Base-by-base conservation (phyloP, 1,284 basidiomycete genomes). In the Leccinum variabile region DNA sequence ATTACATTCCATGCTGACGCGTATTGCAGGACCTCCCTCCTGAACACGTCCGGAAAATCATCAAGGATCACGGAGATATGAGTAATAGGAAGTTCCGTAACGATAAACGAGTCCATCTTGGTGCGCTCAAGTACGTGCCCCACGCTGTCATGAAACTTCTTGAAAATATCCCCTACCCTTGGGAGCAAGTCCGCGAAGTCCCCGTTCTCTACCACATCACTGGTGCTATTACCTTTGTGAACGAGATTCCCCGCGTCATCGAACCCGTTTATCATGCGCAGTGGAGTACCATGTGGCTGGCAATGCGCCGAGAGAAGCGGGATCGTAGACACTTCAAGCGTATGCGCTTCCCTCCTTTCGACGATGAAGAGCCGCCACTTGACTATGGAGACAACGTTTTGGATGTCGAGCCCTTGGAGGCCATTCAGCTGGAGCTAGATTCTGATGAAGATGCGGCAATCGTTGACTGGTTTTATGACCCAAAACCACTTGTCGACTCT, bases 341-440 rank as follows among this genome's bases (percentile, higher is more conserved):
- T 59, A 99, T 99, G 96, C 90, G 97, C n/a, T 99, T 99, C 81
- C 97, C 97, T 41, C 97, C 97, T 0, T 99, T 99, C 72, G 97
- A 99, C 72, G 97, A 99, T 73, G 97, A 99, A 79, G 97, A 99
- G 75, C 97, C 95, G 13, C 95, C 96, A 11, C 85, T 97, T 75
- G 96, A 98, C 76, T 98, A 98, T 72, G 96, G 95, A 63, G 97
- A 99, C 82, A 99, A 99, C 76, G 90, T 99, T 18, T 79, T 99
- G 69, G 97, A 99, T 71, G 96, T 98, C 14, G 97, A 99, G 65
- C 97, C 97, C 35, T 82, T 99, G 54, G 97, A 99, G 77, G 94
- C 96, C 39, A 99, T 99, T 69, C 97, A 99, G 79, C 83, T 99
- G 62, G 97, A 99, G 70, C 81, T 99, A 55, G 97, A 99, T 72